Evolutionary conservation across 2,329 filamentous ascomycete species (phyloP).

Genomic region (Pseudocercospora vitis): DNA sequence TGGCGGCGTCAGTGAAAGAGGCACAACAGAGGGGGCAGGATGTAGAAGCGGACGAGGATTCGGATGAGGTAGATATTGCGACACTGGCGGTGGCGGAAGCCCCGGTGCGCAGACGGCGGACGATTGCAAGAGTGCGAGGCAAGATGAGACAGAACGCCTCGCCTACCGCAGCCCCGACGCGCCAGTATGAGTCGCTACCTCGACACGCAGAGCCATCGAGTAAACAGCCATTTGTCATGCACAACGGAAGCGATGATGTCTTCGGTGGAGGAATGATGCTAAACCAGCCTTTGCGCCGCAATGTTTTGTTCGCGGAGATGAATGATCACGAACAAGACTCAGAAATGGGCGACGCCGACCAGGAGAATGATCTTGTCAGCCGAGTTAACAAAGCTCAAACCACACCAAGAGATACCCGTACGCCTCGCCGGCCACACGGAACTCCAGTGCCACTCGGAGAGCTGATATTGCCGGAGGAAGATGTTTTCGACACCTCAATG

Average conservation of each 20-base stretch:
- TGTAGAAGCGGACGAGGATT: constrained; percentile 25
- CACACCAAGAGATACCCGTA: constrained; percentile 30
- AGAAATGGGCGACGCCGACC: constrained; percentile 41
- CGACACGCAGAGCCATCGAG: constrained; percentile 5
- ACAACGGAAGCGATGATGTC: constrained; percentile 27
- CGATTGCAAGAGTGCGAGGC: constrained; percentile 32
- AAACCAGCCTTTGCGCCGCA: neutral
- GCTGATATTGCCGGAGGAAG: constrained; percentile 32
- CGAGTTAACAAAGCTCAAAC: constrained; percentile 42
- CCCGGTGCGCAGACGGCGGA: constrained; percentile 30
- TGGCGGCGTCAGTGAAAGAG: constrained; percentile 50
- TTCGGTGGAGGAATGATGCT: constrained; percentile 18
- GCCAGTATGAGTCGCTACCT: constrained; percentile 18
- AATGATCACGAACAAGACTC: constrained; percentile 37
- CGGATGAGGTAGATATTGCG: constrained; percentile 21
- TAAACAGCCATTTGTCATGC: constrained; percentile 29
- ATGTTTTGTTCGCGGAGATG: neutral
- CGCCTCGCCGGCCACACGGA: constrained; percentile 35
- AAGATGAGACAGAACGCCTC: constrained; percentile 28
- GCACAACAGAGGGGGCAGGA: constrained; percentile 54
- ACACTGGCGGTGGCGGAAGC: constrained; percentile 16
- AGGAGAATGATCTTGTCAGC: constrained; percentile 52
- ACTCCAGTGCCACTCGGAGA: constrained; percentile 35
- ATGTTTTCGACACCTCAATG: constrained; percentile 23
- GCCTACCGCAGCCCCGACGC: constrained; percentile 27